Conservation (phyloP, 2,329 filamentous ascomycete genomes). For the Aspergillus eucalypticola region DNA sequence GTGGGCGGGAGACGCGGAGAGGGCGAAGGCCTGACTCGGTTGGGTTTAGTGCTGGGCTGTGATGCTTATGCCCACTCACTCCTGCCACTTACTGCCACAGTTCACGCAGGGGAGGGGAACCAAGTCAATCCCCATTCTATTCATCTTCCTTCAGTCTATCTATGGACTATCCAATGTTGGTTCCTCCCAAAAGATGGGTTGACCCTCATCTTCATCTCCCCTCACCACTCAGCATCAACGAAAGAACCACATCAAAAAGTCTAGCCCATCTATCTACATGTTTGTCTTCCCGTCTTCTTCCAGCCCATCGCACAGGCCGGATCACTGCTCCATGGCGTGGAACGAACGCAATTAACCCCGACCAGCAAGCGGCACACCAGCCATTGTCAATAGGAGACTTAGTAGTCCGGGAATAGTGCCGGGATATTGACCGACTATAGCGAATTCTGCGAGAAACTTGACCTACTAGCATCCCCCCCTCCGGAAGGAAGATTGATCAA, state of each 20-base stretch:
- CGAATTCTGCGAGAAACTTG: background rate
- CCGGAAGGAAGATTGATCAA: background rate
- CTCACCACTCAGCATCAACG: background rate
- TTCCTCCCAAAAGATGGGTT: background rate
- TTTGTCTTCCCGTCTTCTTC: background rate
- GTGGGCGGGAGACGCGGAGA: conserved; percentile 5
- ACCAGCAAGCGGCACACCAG: background rate
- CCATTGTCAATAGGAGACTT: background rate
- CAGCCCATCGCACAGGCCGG: background rate
- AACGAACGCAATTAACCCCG: background rate
- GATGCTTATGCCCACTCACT: conserved; percentile 10
- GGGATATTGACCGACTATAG: background rate
- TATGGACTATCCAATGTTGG: background rate
- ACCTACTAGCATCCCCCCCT: background rate
- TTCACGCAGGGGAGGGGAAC: conserved; percentile 1
- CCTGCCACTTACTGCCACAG: conserved; percentile 7
- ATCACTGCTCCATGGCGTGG: background rate
- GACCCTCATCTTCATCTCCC: background rate
- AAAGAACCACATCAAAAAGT: too few relatives aligned
- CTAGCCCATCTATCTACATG: background rate
- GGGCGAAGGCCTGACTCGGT: background rate
- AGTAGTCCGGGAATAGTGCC: background rate
- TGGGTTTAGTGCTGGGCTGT: background rate
- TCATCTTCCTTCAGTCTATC: too few relatives aligned
- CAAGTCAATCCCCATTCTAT: too few relatives aligned